A percentile compares a stretch with the other conserved stretches of the same genome.
Evolutionary conservation across 805 yeast species (phyloP).

Genomic region (Saturnispora gosingensis): DNA sequence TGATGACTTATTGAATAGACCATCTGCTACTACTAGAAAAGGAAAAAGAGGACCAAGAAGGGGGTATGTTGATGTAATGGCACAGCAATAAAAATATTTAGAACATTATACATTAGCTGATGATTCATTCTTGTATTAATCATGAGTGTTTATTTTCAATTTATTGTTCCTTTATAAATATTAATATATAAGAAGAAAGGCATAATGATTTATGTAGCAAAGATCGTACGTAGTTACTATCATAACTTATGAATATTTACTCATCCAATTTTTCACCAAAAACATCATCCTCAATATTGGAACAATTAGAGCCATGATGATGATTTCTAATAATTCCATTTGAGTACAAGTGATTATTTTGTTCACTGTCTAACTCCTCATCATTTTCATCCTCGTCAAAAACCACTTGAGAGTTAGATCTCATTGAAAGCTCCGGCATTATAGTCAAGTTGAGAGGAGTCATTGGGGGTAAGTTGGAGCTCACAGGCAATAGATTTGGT

Average conservation of each 20-base stretch:
- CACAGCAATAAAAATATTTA: slow-evolving; percentile 13
- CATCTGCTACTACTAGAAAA: slow-evolving; percentile 28
- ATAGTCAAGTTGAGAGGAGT: slow-evolving; percentile 27
- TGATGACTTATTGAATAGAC: slow-evolving; percentile 23
- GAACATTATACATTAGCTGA: not conserved
- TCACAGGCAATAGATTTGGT: slow-evolving; percentile 28
- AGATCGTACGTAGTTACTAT: not conserved
- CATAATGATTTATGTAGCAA: not conserved
- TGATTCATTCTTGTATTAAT: not conserved
- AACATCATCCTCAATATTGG: slow-evolving; percentile 7
- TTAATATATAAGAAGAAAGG: not conserved
- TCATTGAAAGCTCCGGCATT: slow-evolving; percentile 11
- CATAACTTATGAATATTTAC: not conserved
- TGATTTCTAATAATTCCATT: not conserved
- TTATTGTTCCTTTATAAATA: not conserved
- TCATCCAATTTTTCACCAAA: slow-evolving; percentile 12
- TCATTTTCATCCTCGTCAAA: slow-evolving; percentile 14
- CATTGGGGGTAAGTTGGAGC: slow-evolving; percentile 29
- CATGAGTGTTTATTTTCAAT: not conserved
- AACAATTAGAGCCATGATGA: not conserved
- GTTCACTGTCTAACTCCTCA: not conserved
- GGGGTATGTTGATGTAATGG: slow-evolving; percentile 61
- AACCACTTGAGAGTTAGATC: slow-evolving; percentile 7
- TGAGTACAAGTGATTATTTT: not conserved
- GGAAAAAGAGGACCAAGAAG: slow-evolving; percentile 45